Percentiles rank a stretch among this genome's conserved stretches.
These are phyloP conservation scores for Pythium dissotocum DNA, from an alignment of 352 stramenopile genomes.

Conservation along the genomic window DNA sequence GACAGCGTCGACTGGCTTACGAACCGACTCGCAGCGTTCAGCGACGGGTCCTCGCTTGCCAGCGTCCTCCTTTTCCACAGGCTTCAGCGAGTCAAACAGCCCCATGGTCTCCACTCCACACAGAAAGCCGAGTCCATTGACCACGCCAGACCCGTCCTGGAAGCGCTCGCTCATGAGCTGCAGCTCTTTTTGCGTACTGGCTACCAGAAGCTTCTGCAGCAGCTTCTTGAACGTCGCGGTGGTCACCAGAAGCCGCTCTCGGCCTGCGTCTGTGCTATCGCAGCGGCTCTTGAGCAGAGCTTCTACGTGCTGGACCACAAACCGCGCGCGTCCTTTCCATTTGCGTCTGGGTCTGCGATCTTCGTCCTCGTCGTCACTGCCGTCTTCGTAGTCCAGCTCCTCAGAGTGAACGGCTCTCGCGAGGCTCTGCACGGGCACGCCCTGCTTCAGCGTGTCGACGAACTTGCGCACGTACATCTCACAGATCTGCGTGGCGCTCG, in stretches of 20 bases:
- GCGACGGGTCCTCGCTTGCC: background rate
- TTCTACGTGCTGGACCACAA: conserved; percentile 50
- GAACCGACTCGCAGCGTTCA: conserved; percentile 17
- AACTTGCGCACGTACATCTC: conserved; percentile 55
- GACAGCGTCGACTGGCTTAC: conserved; percentile 37
- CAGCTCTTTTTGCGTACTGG: conserved; percentile 24
- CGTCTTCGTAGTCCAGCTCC: conserved; percentile 4
- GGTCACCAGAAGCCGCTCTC: background rate
- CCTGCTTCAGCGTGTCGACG: conserved; percentile 35
- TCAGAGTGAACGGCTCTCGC: conserved; percentile 17
- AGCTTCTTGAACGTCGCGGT: conserved; percentile 12
- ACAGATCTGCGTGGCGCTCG: conserved; percentile 32
- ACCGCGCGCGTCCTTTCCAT: conserved; percentile 51
- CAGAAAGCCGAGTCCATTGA: conserved; percentile 24
- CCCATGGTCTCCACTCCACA: conserved; percentile 23
- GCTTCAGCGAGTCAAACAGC: conserved; percentile 13
- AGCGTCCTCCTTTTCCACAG: background rate
- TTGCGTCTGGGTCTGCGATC: conserved; percentile 12
- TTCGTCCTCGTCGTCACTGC: conserved; percentile 32
- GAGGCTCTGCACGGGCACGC: conserved; percentile 13
- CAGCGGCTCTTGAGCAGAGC: conserved; percentile 32
- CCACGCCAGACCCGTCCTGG: background rate
- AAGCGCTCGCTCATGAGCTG: conserved; percentile 20
- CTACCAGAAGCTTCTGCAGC: conserved; percentile 15
- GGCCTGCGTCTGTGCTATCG: background rate